Base-by-base conservation (phyloP, 352 stramenopile genomes). In the Phytophthora syringae region DNA sequence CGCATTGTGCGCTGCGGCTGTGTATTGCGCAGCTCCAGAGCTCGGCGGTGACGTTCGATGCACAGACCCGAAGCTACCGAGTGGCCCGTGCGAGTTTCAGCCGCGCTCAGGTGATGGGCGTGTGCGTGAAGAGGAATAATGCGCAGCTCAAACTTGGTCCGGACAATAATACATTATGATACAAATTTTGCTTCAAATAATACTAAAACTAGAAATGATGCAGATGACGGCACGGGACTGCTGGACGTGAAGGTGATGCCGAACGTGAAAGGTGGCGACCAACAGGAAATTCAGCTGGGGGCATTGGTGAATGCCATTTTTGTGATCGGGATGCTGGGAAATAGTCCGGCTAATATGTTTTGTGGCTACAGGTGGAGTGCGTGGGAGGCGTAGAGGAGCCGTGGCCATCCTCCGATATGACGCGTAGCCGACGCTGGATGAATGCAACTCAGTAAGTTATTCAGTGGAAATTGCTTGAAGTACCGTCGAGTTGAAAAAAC, bases 191-290 rank as follows among this genome's bases (percentile, higher is more conserved):
- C 13, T 11, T n/a, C 44, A 15, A 20, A 55, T 43, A 50, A 25
- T 20, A 37, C 32, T 67, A 47, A 67, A 25, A 10, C 5, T 24
- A 16, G 32, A 21, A 1, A 28, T 37, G 32, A 12, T 43, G 4
- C 27, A 86, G 77, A 86, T 27, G 77, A 86, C 39, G 77, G 77
- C 9, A 80, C 77, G 4, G 77, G 72, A 1, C 50, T 65, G 16
- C 28, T 78, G 10, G 40, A 60, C 32, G 77, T 74, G 36, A 75
- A 67, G 27, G 16, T 81, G 20, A 7, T 51, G 1, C 20, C 55
- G 18, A 61, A 36, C 51, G 22, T 40, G 15, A 15, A 21, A 59
- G 18, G 37, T 53, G n/a, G 7, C 56, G 27, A n/a, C 3, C 39
- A 32, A 11, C 47, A 60, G 37, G 37, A 73, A 39, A 40, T 86